Evolutionary conservation across 441 rosid species (phyloP), one percentile per base, ranked within the genome.

Genomic region (Adansonia madagascariensis): DNA sequence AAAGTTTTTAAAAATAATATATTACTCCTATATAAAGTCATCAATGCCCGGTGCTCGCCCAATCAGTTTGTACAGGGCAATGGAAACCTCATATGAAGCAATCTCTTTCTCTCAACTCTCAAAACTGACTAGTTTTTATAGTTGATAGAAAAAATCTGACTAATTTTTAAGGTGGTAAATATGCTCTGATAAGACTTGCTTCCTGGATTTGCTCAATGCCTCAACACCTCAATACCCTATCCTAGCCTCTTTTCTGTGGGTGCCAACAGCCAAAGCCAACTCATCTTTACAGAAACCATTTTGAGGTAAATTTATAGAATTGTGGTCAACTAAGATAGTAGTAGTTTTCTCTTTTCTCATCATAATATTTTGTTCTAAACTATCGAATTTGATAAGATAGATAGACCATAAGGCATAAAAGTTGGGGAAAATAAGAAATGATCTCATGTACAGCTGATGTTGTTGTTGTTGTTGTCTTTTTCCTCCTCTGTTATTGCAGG

Each of bases 401-500:
- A 1, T 44, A 20, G 6, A 3, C 5, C 35, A 1, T 2, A 24
- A 47, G 3, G 24, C 49, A 56, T 17, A 31, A 53, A 62, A 75
- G 60, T 47, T 46, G 71, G 49, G 70, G 71, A 55, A 64, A 66
- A 14, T 8, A 22, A 43, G 49, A 53, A 39, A 66, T 53, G 52
- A 64, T 50, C 18, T 55, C 11, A 39, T 52, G 46, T 46, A 69
- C 46, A 56, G 31, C 31, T 27, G 31, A 27, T 6, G 17, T 17
- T 17, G 31, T 9, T 59, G 50, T 27, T 72, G 43, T 47, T 31
- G 22, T 76, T 79, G 85, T 80, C 84, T 60, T 77, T 78, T 39
- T 59, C 46, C 79, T 74, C 50, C 73, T 72, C 81, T 78, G 80
- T 56, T 76, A 47, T 75, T 78, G 78, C 70, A 78, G 80, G 65